These are phyloP conservation scores for Omphalotus olearius DNA, from an alignment of 1,284 basidiomycete species.

Conservation along the genomic window DNA sequence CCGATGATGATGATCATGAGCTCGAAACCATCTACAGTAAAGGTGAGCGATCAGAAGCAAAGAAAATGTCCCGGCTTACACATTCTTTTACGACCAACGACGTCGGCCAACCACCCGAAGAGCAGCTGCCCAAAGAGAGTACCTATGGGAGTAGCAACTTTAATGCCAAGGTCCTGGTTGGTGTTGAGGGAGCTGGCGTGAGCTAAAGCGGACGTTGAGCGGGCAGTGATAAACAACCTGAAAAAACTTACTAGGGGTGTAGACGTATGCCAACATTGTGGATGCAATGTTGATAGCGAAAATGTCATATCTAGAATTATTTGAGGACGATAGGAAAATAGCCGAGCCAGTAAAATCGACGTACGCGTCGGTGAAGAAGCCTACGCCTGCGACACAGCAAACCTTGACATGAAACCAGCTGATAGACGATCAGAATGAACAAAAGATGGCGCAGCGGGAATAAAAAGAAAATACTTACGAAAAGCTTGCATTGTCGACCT, in stretches of 20 bases:
- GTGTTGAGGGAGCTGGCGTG: conserved; percentile 30
- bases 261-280: conserved; percentile 66
- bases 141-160: conserved; percentile 54
- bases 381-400: conserved; percentile 70
- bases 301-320: conserved; percentile 53
- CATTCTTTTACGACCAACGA: conserved; percentile 69
- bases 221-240: neutral
- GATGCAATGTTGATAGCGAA: conserved; percentile 77
- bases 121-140: conserved; percentile 52
- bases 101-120: conserved; percentile 71
- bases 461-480: conserved; percentile 35
- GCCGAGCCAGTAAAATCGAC: conserved; percentile 19
- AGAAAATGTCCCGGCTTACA: conserved; percentile 38
- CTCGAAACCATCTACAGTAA: conserved; percentile 60
- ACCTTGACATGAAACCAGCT: conserved; percentile 72
- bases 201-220: conserved; percentile 28
- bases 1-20: conserved; percentile 67
- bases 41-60: conserved; percentile 5
- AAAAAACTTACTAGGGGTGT: conserved; percentile 51
- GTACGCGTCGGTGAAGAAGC: conserved; percentile 82
- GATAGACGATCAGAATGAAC: conserved; percentile 2
- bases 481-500: conserved; percentile 75
- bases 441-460: neutral
- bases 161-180: conserved; percentile 63
- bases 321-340: neutral